Evolutionary conservation across 768 basidiomycete genomes (phyloP).

Genomic region (Pluteus cervinus): DNA sequence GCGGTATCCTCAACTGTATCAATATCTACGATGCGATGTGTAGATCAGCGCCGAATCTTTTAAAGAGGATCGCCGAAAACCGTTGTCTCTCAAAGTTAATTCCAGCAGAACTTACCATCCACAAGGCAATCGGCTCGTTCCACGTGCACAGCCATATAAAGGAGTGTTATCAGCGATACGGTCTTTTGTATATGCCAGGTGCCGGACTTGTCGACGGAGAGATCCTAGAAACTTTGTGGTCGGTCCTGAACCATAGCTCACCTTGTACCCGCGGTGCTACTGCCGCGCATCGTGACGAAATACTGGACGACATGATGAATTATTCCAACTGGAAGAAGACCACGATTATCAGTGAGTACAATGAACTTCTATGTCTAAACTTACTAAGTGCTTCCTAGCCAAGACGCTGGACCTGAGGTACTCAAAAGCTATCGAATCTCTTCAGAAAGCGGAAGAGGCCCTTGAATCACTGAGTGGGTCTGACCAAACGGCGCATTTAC

Average conservation of each 20-base stretch:
- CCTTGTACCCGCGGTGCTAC: conserved; percentile 5
- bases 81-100: background rate
- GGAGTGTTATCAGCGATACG: too few relatives aligned
- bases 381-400: conserved; percentile 1
- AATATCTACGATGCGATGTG: conserved; percentile 26
- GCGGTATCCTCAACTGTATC: too few relatives aligned
- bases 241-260: conserved; percentile 8
- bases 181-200: conserved; percentile 6
- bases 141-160: conserved; percentile 12
- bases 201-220: conserved; percentile 10
- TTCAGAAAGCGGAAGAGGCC: too few relatives aligned
- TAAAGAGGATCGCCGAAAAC: conserved; percentile 8
- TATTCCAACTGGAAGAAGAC: conserved; percentile 15
- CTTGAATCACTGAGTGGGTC: too few relatives aligned
- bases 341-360: conserved; percentile 2
- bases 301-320: conserved; percentile 14
- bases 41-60: conserved; percentile 16
- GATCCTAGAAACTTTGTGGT: conserved; percentile 15
- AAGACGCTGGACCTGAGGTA: conserved; percentile 1
- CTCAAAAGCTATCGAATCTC: too few relatives aligned
- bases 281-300: conserved; percentile 8
- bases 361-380: background rate
- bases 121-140: conserved; percentile 10
- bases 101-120: background rate
- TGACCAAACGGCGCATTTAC: too few relatives aligned